Evolutionary conservation across 2,329 filamentous ascomycete species (phyloP), one percentile per base, ranked within the genome.

Genomic region (Botrytis aclada): DNA sequence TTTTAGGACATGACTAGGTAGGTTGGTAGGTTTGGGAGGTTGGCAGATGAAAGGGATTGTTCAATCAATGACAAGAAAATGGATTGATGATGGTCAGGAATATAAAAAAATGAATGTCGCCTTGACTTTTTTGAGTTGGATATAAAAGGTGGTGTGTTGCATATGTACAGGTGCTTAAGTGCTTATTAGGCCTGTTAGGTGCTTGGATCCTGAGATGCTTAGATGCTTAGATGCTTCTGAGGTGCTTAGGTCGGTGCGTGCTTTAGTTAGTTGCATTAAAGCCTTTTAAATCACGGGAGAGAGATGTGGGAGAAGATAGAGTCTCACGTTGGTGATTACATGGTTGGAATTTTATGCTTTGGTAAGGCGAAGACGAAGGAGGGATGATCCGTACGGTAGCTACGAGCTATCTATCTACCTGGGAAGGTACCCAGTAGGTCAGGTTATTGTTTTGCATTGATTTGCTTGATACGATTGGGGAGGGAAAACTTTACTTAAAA

Each of bases 21-120:
- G 16, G 47, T 51, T 41, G 39, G 8, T 20, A 20, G 18, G 12
- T 41, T 41, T 14, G 39, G 39, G 12, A 43, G 41, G 41, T 18
- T 18, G 20, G 45, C 37, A 65, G 45, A 37, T 71, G 60, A 56
- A 64, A 71, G 56, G 67, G n/a, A 41, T 60, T 22, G 8, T 69
- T 32, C 4, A 47, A 51, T 65, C 51, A 54, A 54, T 18, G 63
- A n/a, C 45, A 7, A 51, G 34, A 43, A n/a, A 29, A 63, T 29
- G 51, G 14, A 29, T 54, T 54, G 51, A 25, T 16, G 14, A 29
- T 20, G 7, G 32, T 14, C n/a, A 51, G 37, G 22, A 47, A 62
- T 29, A 29, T 18, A 3, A 16, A 7, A 54, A 29, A 54, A 6
- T 7, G 4, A 37, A 34, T 43, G 22, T 29, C 7, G 25, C 20